Conservation (phyloP, 495 filamentous ascomycete species). For the Acidomyces sp. region DNA sequence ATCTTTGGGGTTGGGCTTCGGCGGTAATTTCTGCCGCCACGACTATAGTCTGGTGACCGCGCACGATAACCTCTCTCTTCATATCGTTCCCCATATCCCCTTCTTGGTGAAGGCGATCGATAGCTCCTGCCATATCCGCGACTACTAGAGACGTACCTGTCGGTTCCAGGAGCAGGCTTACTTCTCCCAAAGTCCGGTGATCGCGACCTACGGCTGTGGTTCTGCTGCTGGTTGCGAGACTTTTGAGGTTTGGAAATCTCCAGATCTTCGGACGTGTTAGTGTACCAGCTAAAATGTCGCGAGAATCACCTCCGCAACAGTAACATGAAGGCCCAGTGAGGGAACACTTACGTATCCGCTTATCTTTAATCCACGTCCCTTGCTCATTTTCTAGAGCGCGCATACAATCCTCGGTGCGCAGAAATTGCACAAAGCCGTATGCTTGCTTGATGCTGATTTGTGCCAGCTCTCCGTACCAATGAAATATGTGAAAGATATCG, state of each 20-base stretch:
- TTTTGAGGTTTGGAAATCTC: constrained; percentile 82
- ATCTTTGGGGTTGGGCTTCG: constrained; percentile 48
- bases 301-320: background rate
- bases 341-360: constrained; percentile 73
- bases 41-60: constrained; percentile 36
- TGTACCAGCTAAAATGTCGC: background rate
- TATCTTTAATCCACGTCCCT: constrained; percentile 61
- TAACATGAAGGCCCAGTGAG: background rate
- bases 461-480: constrained; percentile 71
- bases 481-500: constrained; percentile 83
- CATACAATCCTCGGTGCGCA: constrained; percentile 59
- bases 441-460: constrained; percentile 95
- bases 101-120: constrained; percentile 39
- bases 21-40: constrained; percentile 33
- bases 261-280: constrained; percentile 47
- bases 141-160: constrained; percentile 25
- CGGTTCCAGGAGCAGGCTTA: constrained; percentile 21
- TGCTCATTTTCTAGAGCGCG: constrained; percentile 64
- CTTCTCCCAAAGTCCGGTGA: constrained; percentile 56
- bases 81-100: constrained; percentile 45
- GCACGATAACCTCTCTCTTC: constrained; percentile 32
- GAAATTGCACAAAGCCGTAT: constrained; percentile 93
- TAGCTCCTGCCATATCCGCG: constrained; percentile 36
- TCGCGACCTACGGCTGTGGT: constrained; percentile 48
- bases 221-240: constrained; percentile 32